These are phyloP conservation scores for Metarhizium robertsii DNA, from an alignment of 2,329 filamentous ascomycete genomes.

Conservation along the genomic window DNA sequence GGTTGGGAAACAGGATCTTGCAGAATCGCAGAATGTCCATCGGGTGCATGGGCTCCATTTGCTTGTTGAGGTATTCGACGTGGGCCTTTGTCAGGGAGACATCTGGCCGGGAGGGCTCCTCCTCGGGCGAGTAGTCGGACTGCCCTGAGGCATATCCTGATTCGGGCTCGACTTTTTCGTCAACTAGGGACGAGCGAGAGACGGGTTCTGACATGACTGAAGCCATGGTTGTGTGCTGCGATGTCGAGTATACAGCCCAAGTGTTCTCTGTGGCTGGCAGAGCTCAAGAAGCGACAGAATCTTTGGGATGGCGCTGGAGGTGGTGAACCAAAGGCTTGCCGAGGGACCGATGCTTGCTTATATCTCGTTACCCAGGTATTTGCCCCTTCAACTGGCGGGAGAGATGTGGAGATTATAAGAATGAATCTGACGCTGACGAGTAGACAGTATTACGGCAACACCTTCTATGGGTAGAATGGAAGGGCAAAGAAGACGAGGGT, in stretches of 20 bases:
- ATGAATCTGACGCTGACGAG: background rate
- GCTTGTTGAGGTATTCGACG: conserved; percentile 81
- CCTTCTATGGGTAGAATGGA: background rate
- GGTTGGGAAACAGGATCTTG: conserved; percentile 78
- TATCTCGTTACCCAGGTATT: background rate
- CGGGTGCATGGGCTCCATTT: conserved; percentile 79
- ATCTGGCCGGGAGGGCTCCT: conserved; percentile 48
- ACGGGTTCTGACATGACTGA: conserved; percentile 24
- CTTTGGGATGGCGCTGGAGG: background rate
- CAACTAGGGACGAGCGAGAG: conserved; percentile 28
- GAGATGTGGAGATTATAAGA: background rate
- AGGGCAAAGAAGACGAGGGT: no score
- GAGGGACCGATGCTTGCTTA: background rate
- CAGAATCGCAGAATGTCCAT: conserved; percentile 90
- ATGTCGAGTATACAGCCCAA: no score
- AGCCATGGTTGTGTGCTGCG: background rate
- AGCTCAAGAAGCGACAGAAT: no score
- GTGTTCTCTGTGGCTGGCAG: no score
- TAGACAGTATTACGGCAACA: background rate
- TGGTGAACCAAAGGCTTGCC: background rate
- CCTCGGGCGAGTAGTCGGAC: conserved; percentile 28
- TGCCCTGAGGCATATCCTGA: conserved; percentile 72
- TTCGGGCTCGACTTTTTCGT: conserved; percentile 47
- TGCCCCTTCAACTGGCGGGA: background rate
- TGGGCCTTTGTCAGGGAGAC: conserved; percentile 82